Conservation (phyloP, 345 rosid genomes). For the Ceriops tagal region DNA sequence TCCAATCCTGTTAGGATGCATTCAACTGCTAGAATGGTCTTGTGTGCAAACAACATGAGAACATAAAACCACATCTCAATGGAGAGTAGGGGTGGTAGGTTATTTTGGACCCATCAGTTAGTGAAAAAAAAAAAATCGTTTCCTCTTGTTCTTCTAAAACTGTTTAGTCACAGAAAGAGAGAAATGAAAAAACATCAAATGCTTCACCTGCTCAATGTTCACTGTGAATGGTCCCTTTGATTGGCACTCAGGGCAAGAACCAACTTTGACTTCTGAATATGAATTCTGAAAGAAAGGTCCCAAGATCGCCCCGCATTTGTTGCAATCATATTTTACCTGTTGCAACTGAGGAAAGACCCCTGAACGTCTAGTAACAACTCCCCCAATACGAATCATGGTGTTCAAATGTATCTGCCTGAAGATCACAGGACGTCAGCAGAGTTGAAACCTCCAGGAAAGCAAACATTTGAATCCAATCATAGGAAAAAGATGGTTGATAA, state of each 20-base stretch:
- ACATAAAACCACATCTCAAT: not conserved
- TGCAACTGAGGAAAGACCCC: slow-evolving; percentile 99
- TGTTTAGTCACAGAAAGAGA: slow-evolving; percentile 4
- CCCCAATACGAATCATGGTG: slow-evolving; percentile 97
- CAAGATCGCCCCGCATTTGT: slow-evolving; percentile 83
- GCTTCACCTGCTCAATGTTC: slow-evolving; percentile 80
- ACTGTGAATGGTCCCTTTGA: slow-evolving; percentile 96
- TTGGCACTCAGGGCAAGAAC: slow-evolving; percentile 98
- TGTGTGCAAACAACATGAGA: not conserved
- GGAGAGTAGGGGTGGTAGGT: too few relatives aligned
- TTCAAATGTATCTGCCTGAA: slow-evolving; percentile 92
- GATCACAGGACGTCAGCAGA: slow-evolving; percentile 15
- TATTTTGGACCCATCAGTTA: not conserved
- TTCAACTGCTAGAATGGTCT: not conserved
- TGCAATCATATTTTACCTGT: slow-evolving; percentile 96
- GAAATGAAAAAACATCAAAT: not conserved
- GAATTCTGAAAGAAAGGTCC: slow-evolving; percentile 98
- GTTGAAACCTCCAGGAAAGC: not conserved
- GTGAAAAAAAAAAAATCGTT: not conserved
- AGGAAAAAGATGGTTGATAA: slow-evolving; percentile 3
- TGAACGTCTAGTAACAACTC: slow-evolving; percentile 94
- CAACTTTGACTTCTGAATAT: slow-evolving; percentile 95
- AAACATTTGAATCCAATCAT: not conserved
- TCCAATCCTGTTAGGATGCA: not conserved
- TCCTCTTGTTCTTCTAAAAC: not conserved